These are phyloP conservation scores for Datisca glomerata DNA, from an alignment of 306 rosid species.

Conservation along the genomic window DNA sequence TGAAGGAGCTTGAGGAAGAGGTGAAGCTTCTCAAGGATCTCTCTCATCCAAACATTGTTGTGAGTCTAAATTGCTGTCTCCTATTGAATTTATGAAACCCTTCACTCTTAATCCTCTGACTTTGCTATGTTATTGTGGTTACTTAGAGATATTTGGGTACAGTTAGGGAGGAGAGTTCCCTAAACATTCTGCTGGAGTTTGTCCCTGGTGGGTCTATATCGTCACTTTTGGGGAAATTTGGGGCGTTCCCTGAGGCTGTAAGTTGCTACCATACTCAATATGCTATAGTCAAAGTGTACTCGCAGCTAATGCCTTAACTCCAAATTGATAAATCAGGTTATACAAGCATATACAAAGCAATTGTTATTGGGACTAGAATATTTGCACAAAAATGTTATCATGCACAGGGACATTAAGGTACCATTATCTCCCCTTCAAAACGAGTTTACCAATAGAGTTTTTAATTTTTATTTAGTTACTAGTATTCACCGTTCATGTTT, in stretches of 20 bases:
- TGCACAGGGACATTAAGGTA: slow-evolving; percentile 99
- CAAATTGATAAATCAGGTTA: slow-evolving; percentile 51
- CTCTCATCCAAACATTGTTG: slow-evolving; percentile 94
- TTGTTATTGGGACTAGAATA: slow-evolving; percentile 81
- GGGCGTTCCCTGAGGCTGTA: slow-evolving; percentile 97
- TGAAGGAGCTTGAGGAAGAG: slow-evolving; percentile 98
- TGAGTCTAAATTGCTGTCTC: slow-evolving; percentile 41
- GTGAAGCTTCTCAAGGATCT: slow-evolving; percentile 92
- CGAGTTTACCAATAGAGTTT: slow-evolving; percentile 5
- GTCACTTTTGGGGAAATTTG: slow-evolving; percentile 95
- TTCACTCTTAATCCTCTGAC: slow-evolving; percentile 17
- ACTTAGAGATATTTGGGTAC: slow-evolving; percentile 92
- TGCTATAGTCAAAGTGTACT: slow-evolving; percentile 9
- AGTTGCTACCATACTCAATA: slow-evolving; percentile 25
- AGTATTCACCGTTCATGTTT: slow-evolving; percentile 10
- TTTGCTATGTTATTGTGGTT: slow-evolving; percentile 16
- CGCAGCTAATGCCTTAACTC: slow-evolving; percentile 8
- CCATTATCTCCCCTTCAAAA: neutral
- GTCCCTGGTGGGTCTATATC: slow-evolving; percentile 99
- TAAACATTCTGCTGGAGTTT: slow-evolving; percentile 91
- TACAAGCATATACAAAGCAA: slow-evolving; percentile 81
- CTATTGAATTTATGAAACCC: slow-evolving; percentile 10
- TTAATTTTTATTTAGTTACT: neutral
- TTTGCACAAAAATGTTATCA: slow-evolving; percentile 90
- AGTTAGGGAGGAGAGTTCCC: slow-evolving; percentile 78